A percentile compares a stretch with the other conserved stretches of the same genome.
Conservation (phyloP, 805 yeast genomes). For the Lipomyces oligophaga region DNA sequence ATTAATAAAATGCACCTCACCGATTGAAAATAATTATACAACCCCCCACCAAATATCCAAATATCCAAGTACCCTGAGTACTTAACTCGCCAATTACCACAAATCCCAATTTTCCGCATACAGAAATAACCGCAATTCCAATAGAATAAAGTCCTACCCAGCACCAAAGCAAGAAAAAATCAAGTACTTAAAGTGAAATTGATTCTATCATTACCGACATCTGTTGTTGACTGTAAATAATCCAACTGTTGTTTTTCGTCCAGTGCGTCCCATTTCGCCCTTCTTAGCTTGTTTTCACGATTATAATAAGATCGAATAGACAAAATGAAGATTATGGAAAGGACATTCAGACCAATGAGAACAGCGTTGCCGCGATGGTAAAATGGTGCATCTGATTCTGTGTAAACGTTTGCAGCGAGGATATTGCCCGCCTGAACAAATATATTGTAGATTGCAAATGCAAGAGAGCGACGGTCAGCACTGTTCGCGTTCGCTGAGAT, state of each 20-base stretch:
- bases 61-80: too few species aligned
- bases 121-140: background rate
- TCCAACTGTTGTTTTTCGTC: slow-evolving; percentile 47
- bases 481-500: slow-evolving; percentile 59
- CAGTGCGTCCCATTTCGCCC: slow-evolving; percentile 49
- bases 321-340: slow-evolving; percentile 31
- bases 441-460: slow-evolving; percentile 63
- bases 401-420: slow-evolving; percentile 54
- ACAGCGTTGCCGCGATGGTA: slow-evolving; percentile 54
- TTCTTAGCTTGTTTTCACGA: slow-evolving; percentile 38
- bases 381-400: slow-evolving; percentile 54
- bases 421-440: slow-evolving; percentile 58
- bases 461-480: slow-evolving; percentile 57
- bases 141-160: background rate
- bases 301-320: slow-evolving; percentile 37
- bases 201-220: slow-evolving; percentile 57
- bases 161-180: background rate
- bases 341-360: slow-evolving; percentile 31
- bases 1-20: too few species aligned
- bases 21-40: too few species aligned
- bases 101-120: too few species aligned
- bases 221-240: slow-evolving; percentile 46
- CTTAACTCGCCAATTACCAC: background rate
- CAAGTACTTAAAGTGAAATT: slow-evolving; percentile 36
- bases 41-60: too few species aligned